A percentile compares a stretch with the other conserved stretches of the same genome.
phyloP scores from a whole-genome alignment of 1,284 basidiomycete species.

The Amylostereum areolatum region DNA sequence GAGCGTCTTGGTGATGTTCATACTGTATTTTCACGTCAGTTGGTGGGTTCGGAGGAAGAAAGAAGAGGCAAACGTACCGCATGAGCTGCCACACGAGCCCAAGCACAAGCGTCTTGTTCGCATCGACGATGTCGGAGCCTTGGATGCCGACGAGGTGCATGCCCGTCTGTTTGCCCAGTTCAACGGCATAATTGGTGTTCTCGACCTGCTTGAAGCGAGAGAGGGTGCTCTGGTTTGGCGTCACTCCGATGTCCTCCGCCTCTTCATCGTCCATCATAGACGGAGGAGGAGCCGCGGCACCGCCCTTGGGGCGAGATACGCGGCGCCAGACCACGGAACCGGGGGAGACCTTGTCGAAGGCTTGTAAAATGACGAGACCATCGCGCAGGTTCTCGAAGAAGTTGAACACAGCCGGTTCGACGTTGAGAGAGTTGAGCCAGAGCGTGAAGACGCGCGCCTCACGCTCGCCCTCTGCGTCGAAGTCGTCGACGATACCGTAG shows the following conservation, averaged over 20 bases:
- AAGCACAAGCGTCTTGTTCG: slow-evolving; percentile 84
- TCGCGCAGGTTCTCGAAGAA: slow-evolving; percentile 95
- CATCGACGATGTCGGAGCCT: slow-evolving; percentile 95
- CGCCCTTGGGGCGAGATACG: slow-evolving; percentile 87
- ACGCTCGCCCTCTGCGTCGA: slow-evolving; percentile 97
- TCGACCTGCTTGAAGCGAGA: slow-evolving; percentile 97
- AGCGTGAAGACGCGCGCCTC: slow-evolving; percentile 97
- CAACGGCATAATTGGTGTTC: slow-evolving; percentile 96
- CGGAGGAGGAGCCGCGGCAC: slow-evolving; percentile 30
- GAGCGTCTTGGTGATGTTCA: slow-evolving; percentile 93
- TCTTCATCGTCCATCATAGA: slow-evolving; percentile 46
- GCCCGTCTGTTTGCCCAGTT: slow-evolving; percentile 86
- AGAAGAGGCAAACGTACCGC: slow-evolving; percentile 47
- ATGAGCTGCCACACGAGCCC: slow-evolving; percentile 98
- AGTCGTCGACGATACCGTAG: slow-evolving; percentile 89
- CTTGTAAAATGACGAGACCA: slow-evolving; percentile 87
- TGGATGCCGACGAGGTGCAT: slow-evolving; percentile 98
- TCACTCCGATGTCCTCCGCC: slow-evolving; percentile 70
- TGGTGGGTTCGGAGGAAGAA: slow-evolving; percentile 1
- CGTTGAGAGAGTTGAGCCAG: slow-evolving; percentile 96
- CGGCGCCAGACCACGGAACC: slow-evolving; percentile 92
- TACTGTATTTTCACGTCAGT: slow-evolving; percentile 28
- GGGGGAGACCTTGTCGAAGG: slow-evolving; percentile 93
- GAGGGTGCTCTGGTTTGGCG: slow-evolving; percentile 75
- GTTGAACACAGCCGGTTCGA: slow-evolving; percentile 95